These are phyloP conservation scores for Solanum rostratum DNA, from an alignment of 257 asterid genomes.

Conservation along the genomic window DNA sequence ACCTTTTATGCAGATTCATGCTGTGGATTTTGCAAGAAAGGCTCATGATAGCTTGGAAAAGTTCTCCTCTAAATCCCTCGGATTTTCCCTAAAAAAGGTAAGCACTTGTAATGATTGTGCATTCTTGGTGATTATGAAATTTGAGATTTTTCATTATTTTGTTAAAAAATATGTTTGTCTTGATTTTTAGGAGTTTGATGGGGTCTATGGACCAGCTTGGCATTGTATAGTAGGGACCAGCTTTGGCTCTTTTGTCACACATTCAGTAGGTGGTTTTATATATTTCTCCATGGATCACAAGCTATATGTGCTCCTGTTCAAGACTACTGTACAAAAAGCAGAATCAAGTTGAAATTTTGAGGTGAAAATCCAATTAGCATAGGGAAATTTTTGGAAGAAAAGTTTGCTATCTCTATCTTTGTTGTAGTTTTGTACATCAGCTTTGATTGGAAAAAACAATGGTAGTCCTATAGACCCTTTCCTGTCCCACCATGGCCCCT, in stretches of 20 bases:
- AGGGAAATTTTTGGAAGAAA: conserved; percentile 13
- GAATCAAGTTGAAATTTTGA: conserved; percentile 14
- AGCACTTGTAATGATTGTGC: not conserved
- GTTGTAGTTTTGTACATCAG: conserved; percentile 25
- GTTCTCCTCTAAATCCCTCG: conserved; percentile 89
- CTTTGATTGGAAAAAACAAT: conserved; percentile 1
- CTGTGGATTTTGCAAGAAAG: conserved; percentile 82
- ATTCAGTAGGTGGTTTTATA: conserved; percentile 78
- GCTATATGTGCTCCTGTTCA: conserved; percentile 63
- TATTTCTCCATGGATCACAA: conserved; percentile 84
- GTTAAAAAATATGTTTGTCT: not conserved
- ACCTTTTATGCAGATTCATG: conserved; percentile 92
- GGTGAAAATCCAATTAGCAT: conserved; percentile 9
- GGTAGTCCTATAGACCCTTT: not conserved
- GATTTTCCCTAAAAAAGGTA: conserved; percentile 82
- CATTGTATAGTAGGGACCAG: conserved; percentile 79
- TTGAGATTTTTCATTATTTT: not conserved
- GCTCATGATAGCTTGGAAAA: conserved; percentile 87
- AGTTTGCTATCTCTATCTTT: conserved; percentile 6
- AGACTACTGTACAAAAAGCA: conserved; percentile 77
- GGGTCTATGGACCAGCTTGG: conserved; percentile 88
- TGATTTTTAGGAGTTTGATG: conserved; percentile 69
- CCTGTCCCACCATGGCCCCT: not conserved
- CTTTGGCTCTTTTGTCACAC: conserved; percentile 85
- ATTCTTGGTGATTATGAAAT: not conserved